Evolutionary conservation across 179 eudicot genomes (phyloP), one percentile per base, ranked within the genome.

Genomic region (Patellifolia procumbens): DNA sequence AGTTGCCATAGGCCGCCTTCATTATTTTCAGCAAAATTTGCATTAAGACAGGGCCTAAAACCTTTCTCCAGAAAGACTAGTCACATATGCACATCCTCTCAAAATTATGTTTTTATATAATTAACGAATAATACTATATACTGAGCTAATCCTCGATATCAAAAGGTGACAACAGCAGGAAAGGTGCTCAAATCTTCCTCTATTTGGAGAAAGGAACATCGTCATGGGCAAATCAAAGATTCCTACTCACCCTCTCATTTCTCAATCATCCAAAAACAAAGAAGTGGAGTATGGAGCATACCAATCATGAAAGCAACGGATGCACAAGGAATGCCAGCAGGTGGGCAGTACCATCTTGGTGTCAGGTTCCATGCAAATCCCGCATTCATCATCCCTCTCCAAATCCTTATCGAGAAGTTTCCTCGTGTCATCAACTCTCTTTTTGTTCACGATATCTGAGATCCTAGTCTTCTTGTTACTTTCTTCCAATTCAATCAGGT

Each of bases 321-420:
- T 83, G 86, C 98, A 93, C 93, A 93, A 82, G 20, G 92, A 87
- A 82, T 93, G 98, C 53, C 92, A 91, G 70, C 98, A 93, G 71
- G 87, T 74, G 8, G 98, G 98, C 76, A 93, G 73, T 12, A 86
- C 97, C 82, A 90, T 86, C 74, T 89, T 89, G 59, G 89, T 78
- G 81, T 88, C 82, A 68, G 74, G 69, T 80, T 93, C 98, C 96
- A 92, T 83, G 72, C 98, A 93, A 74, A 93, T 93, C 28, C 92
- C 92, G 68, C 98, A 93, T 74, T 93, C 98, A 43, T 90, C 93
- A 26, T 92, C 96, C 74, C 85, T 75, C 34, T 87, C 88, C 6
- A 73, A 28, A 74, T 88, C 92, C 55, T 70, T 70, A 61, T 58
- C 76, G 24, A 43, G 19, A 2, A 63, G 65, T 55, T 77, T 84